Conservation (phyloP, 345 rosid species). For the Pugionium dolabratum region DNA sequence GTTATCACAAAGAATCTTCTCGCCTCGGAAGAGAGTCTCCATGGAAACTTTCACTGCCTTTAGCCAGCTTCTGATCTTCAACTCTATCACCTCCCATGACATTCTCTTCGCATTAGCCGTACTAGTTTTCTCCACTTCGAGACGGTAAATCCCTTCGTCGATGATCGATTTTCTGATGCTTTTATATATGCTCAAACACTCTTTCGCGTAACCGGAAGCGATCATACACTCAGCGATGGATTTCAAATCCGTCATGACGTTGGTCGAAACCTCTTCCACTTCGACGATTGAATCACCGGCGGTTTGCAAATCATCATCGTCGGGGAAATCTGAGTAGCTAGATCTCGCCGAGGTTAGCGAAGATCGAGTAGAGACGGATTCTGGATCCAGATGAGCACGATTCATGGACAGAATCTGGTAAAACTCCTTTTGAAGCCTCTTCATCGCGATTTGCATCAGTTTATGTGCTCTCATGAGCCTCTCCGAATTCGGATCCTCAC, state of each 20-base stretch:
- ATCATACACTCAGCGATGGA: conserved; percentile 91
- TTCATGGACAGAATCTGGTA: conserved; percentile 67
- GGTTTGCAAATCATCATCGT: conserved; percentile 22
- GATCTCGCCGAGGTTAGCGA: conserved; percentile 59
- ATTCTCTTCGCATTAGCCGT: conserved; percentile 51
- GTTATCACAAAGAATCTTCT: conserved; percentile 70
- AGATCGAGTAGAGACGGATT: conserved; percentile 67
- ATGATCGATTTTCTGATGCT: conserved; percentile 67
- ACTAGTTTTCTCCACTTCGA: conserved; percentile 56
- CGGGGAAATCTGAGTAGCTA: conserved; percentile 46
- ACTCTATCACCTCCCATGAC: conserved; percentile 65
- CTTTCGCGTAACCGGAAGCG: conserved; percentile 66
- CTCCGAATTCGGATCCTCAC: conserved; percentile 42
- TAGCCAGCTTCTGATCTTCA: conserved; percentile 65
- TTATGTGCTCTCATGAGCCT: conserved; percentile 51
- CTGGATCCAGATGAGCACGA: conserved; percentile 66
- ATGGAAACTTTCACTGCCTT: conserved; percentile 56
- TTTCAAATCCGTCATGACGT: conserved; percentile 63
- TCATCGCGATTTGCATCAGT: conserved; percentile 69
- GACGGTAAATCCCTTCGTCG: conserved; percentile 72
- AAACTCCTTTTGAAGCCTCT: conserved; percentile 73
- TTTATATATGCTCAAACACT: conserved; percentile 61
- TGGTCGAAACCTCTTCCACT: conserved; percentile 51
- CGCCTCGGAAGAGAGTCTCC: conserved; percentile 61
- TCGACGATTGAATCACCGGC: conserved; percentile 50